phyloP scores from a whole-genome alignment of 2,329 filamentous ascomycete genomes.

The Neurospora crassa region DNA sequence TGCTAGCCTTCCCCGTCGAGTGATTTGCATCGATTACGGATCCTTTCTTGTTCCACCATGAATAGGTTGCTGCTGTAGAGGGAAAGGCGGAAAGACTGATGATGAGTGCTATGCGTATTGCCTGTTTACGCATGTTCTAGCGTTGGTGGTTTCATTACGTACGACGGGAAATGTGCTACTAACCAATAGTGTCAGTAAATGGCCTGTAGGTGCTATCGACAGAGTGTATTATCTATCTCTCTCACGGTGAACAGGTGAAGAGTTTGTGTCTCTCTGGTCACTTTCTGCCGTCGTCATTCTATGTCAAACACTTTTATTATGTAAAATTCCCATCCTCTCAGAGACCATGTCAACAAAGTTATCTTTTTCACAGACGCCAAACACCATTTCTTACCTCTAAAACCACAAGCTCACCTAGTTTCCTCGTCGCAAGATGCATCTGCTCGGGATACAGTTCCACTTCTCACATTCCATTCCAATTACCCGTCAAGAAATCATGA shows the following conservation, averaged over 20 bases:
- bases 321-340: no score
- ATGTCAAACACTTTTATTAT: background rate
- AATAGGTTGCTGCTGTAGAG: background rate
- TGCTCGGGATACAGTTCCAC: no score
- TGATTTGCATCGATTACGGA: background rate
- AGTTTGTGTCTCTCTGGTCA: background rate
- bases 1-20: background rate
- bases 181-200: background rate
- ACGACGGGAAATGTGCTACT: background rate
- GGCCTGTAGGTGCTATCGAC: background rate
- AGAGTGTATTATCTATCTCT: background rate
- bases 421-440: no score
- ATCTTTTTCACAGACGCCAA: no score
- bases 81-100: background rate
- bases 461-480: background rate
- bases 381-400: background rate
- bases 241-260: background rate
- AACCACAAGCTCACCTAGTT: no score
- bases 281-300: background rate
- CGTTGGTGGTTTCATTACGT: background rate
- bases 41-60: background rate
- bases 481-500: background rate
- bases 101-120: background rate
- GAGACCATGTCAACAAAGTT: background rate
- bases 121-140: background rate